Base-by-base conservation (phyloP, 129 eudicot species). In the Artemisia annua region DNA sequence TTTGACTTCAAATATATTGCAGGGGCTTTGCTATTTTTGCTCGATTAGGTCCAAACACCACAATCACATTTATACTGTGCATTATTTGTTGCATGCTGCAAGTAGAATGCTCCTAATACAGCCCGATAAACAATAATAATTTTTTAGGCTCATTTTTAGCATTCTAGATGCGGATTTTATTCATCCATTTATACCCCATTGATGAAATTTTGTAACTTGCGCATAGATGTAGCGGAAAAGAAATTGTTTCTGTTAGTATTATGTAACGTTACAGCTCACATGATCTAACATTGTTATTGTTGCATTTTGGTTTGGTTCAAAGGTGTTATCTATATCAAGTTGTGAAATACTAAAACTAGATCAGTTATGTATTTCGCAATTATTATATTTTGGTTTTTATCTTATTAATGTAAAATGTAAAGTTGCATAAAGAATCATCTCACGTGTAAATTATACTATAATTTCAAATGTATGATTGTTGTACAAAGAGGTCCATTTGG, bases 161-260 rank as follows among this genome's bases (percentile, higher is more conserved):
- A 11, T 64, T 74, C 71, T 67, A 12, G 17, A 75, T 62, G 49
- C 55, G 28, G 1, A n/a, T 65, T 68, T 35, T 22, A 18, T 62
- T 52, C 48, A 12, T 70, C 7, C 50, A 9, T 39, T 70, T 15
- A 19, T 52, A 22, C 43, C 76, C 18, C 32, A 14, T 20, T 69
- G 64, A 62, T 77, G n/a, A 18, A 11, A 18, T 77, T 35, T 26
- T 63, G 28, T 70, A 3, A n/a, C 26, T 43, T 26, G n/a, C 58
- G 18, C 53, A 13, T 70, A 54, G 74, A 62, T 28, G 16, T 56
- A 43, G 44, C 16, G 15, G 18, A 6, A 18, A 49, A 16, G 7
- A 32, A 20, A 0, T 20, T 32, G 17, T 32, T 62, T 63, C 0
- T 0, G 22, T 44, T 14, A 28, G 69, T 67, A 26, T 58, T 30